These are phyloP conservation scores for Lactuca saligna DNA, from an alignment of 129 eudicot genomes.

Conservation along the genomic window DNA sequence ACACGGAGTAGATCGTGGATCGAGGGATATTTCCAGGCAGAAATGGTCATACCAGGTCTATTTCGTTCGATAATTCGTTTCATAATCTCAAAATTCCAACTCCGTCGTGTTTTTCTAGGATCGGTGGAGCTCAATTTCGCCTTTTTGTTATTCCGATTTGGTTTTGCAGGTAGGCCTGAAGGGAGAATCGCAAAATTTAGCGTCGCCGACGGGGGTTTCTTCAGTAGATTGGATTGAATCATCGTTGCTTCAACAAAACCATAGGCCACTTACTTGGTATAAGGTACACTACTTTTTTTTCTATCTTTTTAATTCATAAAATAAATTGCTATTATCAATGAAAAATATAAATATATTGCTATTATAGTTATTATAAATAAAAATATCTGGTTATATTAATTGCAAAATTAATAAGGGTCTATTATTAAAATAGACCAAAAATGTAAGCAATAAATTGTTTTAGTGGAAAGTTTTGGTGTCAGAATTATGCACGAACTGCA, in stretches of 20 bases:
- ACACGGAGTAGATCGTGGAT: constrained; percentile 54
- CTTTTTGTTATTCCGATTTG: constrained; percentile 1
- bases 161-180: constrained; percentile 60
- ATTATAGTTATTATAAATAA: no score
- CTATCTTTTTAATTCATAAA: no score
- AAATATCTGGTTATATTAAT: no score
- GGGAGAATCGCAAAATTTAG: constrained; percentile 68
- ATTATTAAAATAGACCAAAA: no score
- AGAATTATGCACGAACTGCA: not conserved
- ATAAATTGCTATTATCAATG: no score
- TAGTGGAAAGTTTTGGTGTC: no score
- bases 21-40: constrained; percentile 54
- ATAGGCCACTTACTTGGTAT: constrained; percentile 78
- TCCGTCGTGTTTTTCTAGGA: not conserved
- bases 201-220: constrained; percentile 50
- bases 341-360: no score
- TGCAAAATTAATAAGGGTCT: no score
- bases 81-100: not conserved
- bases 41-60: constrained; percentile 88
- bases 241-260: constrained; percentile 38
- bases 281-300: constrained; percentile 45
- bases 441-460: no score
- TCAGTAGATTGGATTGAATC: constrained; percentile 58
- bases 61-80: not conserved
- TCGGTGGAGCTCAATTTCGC: not conserved